These are phyloP conservation scores for Magnolia officinalis DNA, from an alignment of 164 flowering plant genomes.

Conservation along the genomic window DNA sequence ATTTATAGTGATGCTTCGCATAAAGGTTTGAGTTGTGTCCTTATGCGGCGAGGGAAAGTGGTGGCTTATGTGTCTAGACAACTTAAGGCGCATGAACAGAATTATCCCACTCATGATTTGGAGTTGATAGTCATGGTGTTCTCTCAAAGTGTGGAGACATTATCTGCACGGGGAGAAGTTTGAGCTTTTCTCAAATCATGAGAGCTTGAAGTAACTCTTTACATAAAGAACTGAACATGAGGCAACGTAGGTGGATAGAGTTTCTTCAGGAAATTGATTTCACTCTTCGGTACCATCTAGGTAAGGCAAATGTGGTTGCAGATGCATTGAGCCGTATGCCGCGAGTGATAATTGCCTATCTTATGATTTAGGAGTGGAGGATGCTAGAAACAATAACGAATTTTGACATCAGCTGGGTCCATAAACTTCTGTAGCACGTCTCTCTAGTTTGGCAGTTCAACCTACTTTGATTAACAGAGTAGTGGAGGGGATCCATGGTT, in stretches of 20 bases:
- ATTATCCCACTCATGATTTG: not conserved
- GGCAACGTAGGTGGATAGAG: not conserved
- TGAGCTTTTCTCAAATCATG: not conserved
- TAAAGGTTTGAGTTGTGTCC: not conserved
- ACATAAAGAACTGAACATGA: not conserved
- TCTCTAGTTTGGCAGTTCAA: not conserved
- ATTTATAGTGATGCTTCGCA: not conserved
- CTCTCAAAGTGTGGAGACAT: not conserved
- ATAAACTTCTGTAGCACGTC: not conserved
- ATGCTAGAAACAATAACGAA: not conserved
- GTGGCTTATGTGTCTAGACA: not conserved
- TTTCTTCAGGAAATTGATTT: not conserved
- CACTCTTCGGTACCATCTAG: not conserved
- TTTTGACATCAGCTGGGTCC: not conserved
- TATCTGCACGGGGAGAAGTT: not conserved
- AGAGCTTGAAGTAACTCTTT: not conserved
- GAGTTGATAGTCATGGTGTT: not conserved
- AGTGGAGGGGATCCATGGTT: not conserved
- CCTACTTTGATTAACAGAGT: not conserved
- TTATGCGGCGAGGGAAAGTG: not conserved
- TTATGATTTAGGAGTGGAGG: not conserved
- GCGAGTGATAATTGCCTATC: not conserved
- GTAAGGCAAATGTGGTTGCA: not conserved
- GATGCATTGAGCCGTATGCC: not conserved
- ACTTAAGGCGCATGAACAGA: not conserved